Evolutionary conservation across 75 land plant species (phyloP), one percentile per base, ranked within the genome.

Genomic region (Picea sitchensis): DNA sequence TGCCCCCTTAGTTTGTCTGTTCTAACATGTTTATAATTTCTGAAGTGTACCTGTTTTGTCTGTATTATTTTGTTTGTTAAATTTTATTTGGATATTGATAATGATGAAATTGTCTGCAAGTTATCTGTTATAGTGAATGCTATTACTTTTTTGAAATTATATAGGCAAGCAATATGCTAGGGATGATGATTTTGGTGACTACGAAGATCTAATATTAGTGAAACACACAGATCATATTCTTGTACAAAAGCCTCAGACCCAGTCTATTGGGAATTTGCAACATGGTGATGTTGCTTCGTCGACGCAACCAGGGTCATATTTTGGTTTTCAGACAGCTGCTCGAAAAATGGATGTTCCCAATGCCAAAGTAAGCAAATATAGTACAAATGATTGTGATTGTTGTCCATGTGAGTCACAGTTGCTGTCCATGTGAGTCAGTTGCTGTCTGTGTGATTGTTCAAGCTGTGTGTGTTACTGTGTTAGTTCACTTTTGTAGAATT

Each of bases 331-430:
- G 65, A 74, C 82, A 58, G 74, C 82, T 34, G 79, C 95, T 61
- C 85, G 88, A 14, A 94, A 87, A 86, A 88, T 95, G 60, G 96
- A 95, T 76, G 94, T 95, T 3, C 98, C 98, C 36, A 95, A 92
- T 80, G 83, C 90, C 34, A 95, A 90, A 96, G 96, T 95, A 67
- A 77, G 21, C 12, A 17, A 2, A 17, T 71, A 23, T 30, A 31
- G 12, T 26, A 26, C 26, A 26, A 26, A 26, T 26, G 26, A 26
- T 26, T 26, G 26, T 26, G 26, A 26, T 26, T 26, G 26, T 26
- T 26, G 26, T 26, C 26, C 26, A 26, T 41, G 44, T 4, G 5
- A 41, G 0, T 41, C 5, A 41, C 44, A 41, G 5, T 41, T 41
- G 34, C 8, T 26, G 30, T 1, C n/a, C 59, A 26, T 41, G 44